Percentiles rank a stretch among this genome's conserved stretches.
Evolutionary conservation across 164 flowering plant genomes (phyloP).

Genomic region (Warburgia ugandensis): DNA sequence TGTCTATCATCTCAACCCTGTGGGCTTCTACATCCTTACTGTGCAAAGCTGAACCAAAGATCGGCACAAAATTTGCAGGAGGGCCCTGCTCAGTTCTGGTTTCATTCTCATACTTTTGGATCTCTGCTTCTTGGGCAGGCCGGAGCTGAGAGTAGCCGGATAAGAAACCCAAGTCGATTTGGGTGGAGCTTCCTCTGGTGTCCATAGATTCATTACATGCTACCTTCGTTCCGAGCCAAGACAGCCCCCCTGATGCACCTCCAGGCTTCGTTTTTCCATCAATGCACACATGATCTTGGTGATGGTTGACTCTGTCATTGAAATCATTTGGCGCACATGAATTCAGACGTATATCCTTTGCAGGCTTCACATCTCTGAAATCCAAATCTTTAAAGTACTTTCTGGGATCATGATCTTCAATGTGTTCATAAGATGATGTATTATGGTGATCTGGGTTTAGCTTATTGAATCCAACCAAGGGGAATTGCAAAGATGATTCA

Average conservation of each 20-base stretch:
- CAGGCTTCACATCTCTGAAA: constrained; percentile 26
- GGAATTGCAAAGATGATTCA: constrained; percentile 14
- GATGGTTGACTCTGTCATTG: constrained; percentile 13
- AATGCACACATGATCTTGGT: constrained; percentile 14
- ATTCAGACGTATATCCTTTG: constrained; percentile 30
- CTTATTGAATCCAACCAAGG: constrained; percentile 21
- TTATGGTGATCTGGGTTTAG: constrained; percentile 5
- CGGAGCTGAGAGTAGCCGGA: constrained; percentile 12
- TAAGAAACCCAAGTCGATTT: constrained; percentile 15
- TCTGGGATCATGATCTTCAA: constrained; percentile 11
- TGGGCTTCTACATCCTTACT: constrained; percentile 16
- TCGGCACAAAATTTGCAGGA: constrained; percentile 12
- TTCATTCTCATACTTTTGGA: constrained; percentile 9
- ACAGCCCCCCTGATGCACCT: constrained; percentile 13
- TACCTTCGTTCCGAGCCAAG: constrained; percentile 27
- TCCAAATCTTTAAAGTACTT: constrained; percentile 25
- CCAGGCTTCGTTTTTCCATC: constrained; percentile 29
- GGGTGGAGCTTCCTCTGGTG: constrained; percentile 12
- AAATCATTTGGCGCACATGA: constrained; percentile 23
- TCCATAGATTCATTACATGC: constrained; percentile 8
- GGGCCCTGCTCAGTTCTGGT: constrained; percentile 17
- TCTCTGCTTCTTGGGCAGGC: neutral
- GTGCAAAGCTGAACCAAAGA: constrained; percentile 18
- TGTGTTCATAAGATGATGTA: constrained; percentile 18
- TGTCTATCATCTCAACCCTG: constrained; percentile 18